Evolutionary conservation across 2,329 filamentous ascomycete genomes (phyloP).

Genomic region (Alternaria burnsii): DNA sequence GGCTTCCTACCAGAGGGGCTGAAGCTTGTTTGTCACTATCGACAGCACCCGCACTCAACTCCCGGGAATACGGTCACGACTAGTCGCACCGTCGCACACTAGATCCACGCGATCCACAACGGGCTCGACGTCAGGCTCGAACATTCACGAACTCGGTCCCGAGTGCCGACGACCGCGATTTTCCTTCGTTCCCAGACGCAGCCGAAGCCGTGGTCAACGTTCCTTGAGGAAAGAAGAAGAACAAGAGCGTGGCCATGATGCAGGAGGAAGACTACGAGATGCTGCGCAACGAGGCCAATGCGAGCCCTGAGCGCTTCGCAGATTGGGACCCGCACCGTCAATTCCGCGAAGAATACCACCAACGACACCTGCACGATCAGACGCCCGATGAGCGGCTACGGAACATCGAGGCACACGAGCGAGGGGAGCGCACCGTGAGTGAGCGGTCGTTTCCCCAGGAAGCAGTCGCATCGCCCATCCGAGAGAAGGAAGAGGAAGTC

Average conservation of each 20-base stretch:
- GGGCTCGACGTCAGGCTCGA: constrained; percentile 17
- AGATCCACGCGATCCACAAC: constrained; percentile 15
- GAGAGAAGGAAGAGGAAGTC: constrained; percentile 27
- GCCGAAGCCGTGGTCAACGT: not conserved
- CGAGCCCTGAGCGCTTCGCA: constrained; percentile 36
- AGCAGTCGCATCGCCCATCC: constrained; percentile 18
- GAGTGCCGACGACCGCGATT: constrained; percentile 2
- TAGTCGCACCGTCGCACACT: constrained; percentile 11
- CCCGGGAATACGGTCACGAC: constrained; percentile 8
- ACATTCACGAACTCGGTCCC: not conserved
- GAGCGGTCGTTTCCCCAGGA: constrained; percentile 8
- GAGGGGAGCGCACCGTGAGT: constrained; percentile 17
- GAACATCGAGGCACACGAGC: constrained; percentile 13
- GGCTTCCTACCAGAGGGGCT: not conserved
- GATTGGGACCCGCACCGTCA: constrained; percentile 42
- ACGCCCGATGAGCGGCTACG: constrained; percentile 18
- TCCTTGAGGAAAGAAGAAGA: not conserved
- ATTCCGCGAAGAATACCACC: constrained; percentile 37
- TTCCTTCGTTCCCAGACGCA: not conserved
- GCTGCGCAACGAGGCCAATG: constrained; percentile 40
- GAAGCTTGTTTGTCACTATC: not conserved
- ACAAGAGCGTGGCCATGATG: constrained; percentile 25
- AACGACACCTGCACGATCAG: constrained; percentile 31
- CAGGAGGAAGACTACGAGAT: constrained; percentile 43
- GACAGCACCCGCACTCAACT: constrained; percentile 6